These are phyloP conservation scores for Daldinia decipiens DNA, from an alignment of 495 filamentous ascomycete genomes.

Conservation along the genomic window DNA sequence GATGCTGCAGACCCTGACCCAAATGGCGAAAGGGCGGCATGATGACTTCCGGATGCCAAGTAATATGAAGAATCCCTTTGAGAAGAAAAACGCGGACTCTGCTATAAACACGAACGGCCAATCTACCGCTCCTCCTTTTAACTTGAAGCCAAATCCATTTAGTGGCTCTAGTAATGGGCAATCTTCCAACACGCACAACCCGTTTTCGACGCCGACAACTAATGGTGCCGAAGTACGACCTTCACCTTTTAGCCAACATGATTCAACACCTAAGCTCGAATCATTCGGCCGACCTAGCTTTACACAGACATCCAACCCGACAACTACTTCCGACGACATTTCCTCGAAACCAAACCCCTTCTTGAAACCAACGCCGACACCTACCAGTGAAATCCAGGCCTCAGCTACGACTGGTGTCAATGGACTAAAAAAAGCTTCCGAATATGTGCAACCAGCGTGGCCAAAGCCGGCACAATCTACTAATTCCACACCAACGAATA, in stretches of 20 bases:
- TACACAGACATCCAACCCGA: slow-evolving; percentile 9
- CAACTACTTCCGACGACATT: background rate
- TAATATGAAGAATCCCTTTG: background rate
- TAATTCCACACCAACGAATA: background rate
- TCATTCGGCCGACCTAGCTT: slow-evolving; percentile 10
- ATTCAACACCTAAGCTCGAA: background rate
- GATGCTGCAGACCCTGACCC: background rate
- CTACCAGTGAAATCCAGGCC: too few relatives aligned
- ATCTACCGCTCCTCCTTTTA: background rate
- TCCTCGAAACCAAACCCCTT: slow-evolving; percentile 18
- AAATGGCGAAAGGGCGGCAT: background rate
- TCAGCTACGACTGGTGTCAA: background rate
- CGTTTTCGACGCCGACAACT: background rate
- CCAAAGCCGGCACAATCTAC: slow-evolving; percentile 22
- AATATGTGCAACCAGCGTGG: slow-evolving; percentile 45
- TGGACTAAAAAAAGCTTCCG: slow-evolving; percentile 20
- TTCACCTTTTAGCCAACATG: slow-evolving; percentile 25
- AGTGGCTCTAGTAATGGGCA: slow-evolving; percentile 1
- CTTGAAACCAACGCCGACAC: background rate
- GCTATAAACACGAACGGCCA: background rate
- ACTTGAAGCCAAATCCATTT: slow-evolving; percentile 3
- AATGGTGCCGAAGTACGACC: background rate
- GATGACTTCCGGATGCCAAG: background rate
- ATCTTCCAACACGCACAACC: background rate
- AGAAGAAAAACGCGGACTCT: background rate